Conservation (phyloP, 2,329 filamentous ascomycete genomes). For the Phialocephala subalpina region DNA sequence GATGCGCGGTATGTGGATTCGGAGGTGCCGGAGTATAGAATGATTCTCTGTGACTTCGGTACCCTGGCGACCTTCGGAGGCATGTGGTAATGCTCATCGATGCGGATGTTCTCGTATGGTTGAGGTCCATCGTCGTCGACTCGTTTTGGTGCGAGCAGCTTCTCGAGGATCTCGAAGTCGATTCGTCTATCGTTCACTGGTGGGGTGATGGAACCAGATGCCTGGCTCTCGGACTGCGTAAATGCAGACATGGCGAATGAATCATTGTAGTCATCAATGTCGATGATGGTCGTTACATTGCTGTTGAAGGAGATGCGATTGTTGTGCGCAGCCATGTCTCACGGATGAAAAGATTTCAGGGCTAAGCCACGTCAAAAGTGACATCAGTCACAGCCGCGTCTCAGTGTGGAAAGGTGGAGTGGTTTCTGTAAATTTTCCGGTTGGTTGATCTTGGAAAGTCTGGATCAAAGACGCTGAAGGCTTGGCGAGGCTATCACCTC, state of each 20-base stretch:
- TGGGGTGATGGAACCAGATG: not conserved
- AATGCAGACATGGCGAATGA: not conserved
- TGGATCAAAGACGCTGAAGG: not conserved
- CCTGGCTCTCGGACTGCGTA: not conserved
- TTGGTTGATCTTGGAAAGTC: no score
- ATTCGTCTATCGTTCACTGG: not conserved
- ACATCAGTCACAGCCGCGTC: not conserved
- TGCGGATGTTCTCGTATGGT: constrained; percentile 5
- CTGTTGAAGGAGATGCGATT: not conserved
- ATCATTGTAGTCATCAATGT: not conserved
- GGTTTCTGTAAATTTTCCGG: not conserved
- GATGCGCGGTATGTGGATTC: constrained; percentile 8
- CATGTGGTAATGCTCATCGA: not conserved
- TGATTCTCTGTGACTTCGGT: constrained; percentile 5
- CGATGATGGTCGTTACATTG: not conserved
- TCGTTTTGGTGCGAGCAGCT: constrained; percentile 3
- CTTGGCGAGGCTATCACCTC: constrained; percentile 2
- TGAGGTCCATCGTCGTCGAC: constrained; percentile 1
- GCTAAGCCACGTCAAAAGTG: not conserved
- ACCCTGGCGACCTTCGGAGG: not conserved
- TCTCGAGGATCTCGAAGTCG: constrained; percentile 11
- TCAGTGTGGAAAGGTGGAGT: not conserved
- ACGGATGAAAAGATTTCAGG: not conserved
- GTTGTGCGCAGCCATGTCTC: not conserved
- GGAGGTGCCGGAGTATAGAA: constrained; percentile 11